Evolutionary conservation across 1,284 basidiomycete species (phyloP), one percentile per base, ranked within the genome.

Genomic region (Rhodotorula sp.): DNA sequence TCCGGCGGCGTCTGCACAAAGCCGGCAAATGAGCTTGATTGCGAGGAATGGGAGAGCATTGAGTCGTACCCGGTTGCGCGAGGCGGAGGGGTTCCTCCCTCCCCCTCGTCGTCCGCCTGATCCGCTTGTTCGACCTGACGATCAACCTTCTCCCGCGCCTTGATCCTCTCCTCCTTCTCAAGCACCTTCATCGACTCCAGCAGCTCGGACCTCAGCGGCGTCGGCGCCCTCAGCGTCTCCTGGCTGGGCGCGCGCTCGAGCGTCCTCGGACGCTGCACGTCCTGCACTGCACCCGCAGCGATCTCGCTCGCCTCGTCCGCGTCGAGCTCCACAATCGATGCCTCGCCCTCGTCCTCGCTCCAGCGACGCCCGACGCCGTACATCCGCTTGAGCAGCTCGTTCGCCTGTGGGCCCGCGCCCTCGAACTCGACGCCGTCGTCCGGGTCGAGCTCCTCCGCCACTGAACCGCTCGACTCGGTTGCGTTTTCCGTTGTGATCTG

Each of bases 31-130:
- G 37, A 25, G 25, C 0, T 21, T 29, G 25, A 7, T 25, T 7
- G 1, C 10, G 39, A 39, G 39, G 39, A 19, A 25, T 34, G 12
- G 2, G 6, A 17, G 25, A 51, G 12, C 17, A 41, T 21, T 10
- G 32, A 32, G 9, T 22, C 44, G 19, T 7, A 44, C 66, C 17
- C 25, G 57, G 59, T 37, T 22, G 15, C 12, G 15, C 22, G 54
- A 29, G 27, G 44, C 17, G 64, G 51, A 25, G 46, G 63, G 25
- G 32, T 21, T 1, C 41, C 65, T 3, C 66, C 56, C 2, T 53
- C 65, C 2, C 66, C 56, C 46, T 76, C 75, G 48, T 76, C 75
- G 44, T 76, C 75, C 3, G 61, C 67, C 34, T 70, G 62, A 37
- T 73, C 64, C 32, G 54, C 61, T 53, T 60, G 21, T 27, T 61